These are phyloP conservation scores for Sporormia fimetaria DNA, from an alignment of 495 filamentous ascomycete genomes.

Conservation along the genomic window DNA sequence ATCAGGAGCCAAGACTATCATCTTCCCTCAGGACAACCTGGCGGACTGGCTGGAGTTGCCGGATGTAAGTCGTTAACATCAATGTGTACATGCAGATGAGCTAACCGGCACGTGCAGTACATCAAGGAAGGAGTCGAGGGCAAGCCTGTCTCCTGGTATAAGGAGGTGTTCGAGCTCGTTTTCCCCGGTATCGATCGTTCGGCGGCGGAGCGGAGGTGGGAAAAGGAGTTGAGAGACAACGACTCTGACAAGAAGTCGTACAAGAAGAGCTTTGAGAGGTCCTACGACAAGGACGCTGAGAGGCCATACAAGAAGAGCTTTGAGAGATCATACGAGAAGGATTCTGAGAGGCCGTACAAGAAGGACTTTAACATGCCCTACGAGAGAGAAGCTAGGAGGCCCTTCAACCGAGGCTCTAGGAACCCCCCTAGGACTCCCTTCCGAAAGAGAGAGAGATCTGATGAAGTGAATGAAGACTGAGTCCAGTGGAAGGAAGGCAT, in stretches of 20 bases:
- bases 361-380: no score
- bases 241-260: slow-evolving; percentile 40
- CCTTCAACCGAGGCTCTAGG: no score
- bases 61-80: slow-evolving; percentile 56
- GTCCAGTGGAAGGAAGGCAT: no score
- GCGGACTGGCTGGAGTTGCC: slow-evolving; percentile 97
- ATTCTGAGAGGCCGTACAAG: no score
- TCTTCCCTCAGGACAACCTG: slow-evolving; percentile 91
- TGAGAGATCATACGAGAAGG: no score
- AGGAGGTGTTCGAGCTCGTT: slow-evolving; percentile 81
- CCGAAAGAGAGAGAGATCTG: no score
- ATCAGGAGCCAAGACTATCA: slow-evolving; percentile 85
- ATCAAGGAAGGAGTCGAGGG: slow-evolving; percentile 94
- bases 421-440: no score
- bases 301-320: slow-evolving; percentile 14
- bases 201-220: slow-evolving; percentile 60
- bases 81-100: slow-evolving; percentile 13
- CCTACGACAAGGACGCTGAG: slow-evolving; percentile 32
- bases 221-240: slow-evolving; percentile 53
- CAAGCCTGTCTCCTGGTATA: slow-evolving; percentile 83
- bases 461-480: no score
- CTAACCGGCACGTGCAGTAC: slow-evolving; percentile 53
- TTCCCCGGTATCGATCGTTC: slow-evolving; percentile 72
- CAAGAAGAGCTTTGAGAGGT: slow-evolving; percentile 33
- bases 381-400: no score